Conservation (phyloP, 768 basidiomycete genomes). For the Collybia mongolica region DNA sequence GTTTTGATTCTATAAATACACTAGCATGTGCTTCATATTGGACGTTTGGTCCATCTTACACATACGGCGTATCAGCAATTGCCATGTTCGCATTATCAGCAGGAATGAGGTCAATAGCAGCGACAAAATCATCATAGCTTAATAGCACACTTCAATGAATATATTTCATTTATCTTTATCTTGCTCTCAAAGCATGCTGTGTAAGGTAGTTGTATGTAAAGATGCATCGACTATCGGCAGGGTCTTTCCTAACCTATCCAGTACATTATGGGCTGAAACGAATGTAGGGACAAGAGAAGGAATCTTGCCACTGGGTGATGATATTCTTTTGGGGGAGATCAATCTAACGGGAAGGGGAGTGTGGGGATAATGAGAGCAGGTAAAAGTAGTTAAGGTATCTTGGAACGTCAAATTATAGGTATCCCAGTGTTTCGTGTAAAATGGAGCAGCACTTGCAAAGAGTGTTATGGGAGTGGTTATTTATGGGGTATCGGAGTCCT, state of each 20-base stretch:
- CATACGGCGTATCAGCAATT: constrained; percentile 64
- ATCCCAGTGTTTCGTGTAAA: background rate
- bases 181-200: constrained; percentile 14
- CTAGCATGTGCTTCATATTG: constrained; percentile 85
- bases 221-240: background rate
- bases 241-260: background rate
- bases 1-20: constrained; percentile 17
- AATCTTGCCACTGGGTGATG: background rate
- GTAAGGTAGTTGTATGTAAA: constrained; percentile 11
- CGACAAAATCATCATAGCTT: constrained; percentile 30
- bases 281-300: too few species aligned
- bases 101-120: constrained; percentile 53
- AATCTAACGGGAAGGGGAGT: background rate
- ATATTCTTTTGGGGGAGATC: background rate
- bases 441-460: background rate
- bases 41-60: constrained; percentile 80
- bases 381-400: background rate
- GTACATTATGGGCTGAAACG: too few species aligned
- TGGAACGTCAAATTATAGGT: background rate
- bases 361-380: background rate
- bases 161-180: constrained; percentile 6
- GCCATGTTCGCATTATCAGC: constrained; percentile 62
- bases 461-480: constrained; percentile 10
- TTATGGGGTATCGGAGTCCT: constrained; percentile 5
- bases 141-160: constrained; percentile 8